Evolutionary conservation across 129 eudicot species (phyloP).

Genomic region (Chrysanthemum seticuspe): DNA sequence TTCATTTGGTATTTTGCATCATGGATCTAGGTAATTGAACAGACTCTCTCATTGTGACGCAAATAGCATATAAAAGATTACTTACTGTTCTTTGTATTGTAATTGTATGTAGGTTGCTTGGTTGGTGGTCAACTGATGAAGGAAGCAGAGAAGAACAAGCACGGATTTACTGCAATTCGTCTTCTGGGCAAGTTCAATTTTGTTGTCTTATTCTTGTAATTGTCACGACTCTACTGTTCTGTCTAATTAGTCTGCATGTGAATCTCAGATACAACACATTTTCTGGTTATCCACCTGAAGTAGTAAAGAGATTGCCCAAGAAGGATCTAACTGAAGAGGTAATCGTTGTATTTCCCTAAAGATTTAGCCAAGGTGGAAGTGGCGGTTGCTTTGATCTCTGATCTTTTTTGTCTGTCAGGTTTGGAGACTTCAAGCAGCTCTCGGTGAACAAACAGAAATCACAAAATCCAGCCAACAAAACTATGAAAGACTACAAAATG

Average conservation of each 20-base stretch:
- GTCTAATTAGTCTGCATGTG: constrained; percentile 4
- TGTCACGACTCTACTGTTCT: neutral
- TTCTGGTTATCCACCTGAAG: constrained; percentile 77
- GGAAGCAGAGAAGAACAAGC: constrained; percentile 90
- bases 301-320: constrained; percentile 84
- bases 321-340: constrained; percentile 94
- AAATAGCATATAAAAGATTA: neutral
- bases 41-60: neutral
- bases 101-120: constrained; percentile 57
- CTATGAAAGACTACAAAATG: constrained; percentile 84
- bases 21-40: constrained; percentile 61
- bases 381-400: neutral
- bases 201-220: neutral
- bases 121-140: constrained; percentile 97
- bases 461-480: constrained; percentile 76
- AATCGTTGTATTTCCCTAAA: neutral
- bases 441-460: constrained; percentile 76
- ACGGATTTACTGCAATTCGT: constrained; percentile 48
- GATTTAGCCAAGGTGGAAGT: neutral
- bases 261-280: constrained; percentile 65
- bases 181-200: constrained; percentile 53
- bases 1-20: constrained; percentile 64
- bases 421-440: constrained; percentile 95
- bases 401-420: constrained; percentile 34
- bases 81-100: neutral